phyloP scores from a whole-genome alignment of 2,329 filamentous ascomycete species.

The Xylaria arbuscula region DNA sequence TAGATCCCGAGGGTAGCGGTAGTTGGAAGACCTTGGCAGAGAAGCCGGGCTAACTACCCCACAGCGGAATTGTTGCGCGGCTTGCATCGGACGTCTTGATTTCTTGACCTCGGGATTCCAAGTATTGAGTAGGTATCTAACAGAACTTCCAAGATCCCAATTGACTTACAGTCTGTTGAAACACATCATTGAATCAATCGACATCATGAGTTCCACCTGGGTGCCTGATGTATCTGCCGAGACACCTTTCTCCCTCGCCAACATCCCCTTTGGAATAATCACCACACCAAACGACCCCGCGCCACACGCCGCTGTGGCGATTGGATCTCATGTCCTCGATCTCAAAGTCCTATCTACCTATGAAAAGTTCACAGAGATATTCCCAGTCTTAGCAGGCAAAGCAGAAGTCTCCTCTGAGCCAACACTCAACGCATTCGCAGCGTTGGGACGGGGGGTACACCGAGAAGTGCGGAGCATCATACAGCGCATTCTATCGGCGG shows the following conservation, averaged over 20 bases:
- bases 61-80: conserved; percentile 30
- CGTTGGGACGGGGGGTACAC: conserved; percentile 75
- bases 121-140: background rate
- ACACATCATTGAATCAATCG: background rate
- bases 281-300: conserved; percentile 66
- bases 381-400: conserved; percentile 62
- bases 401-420: conserved; percentile 71
- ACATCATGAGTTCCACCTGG: conserved; percentile 47
- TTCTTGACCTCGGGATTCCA: background rate
- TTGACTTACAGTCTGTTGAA: background rate
- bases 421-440: conserved; percentile 79
- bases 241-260: conserved; percentile 75
- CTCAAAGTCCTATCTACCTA: conserved; percentile 59
- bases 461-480: conserved; percentile 75
- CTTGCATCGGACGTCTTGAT: conserved; percentile 25
- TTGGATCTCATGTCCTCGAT: conserved; percentile 78
- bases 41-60: background rate
- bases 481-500: conserved; percentile 71
- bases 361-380: conserved; percentile 40
- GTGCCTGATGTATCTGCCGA: conserved; percentile 51
- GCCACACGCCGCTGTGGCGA: conserved; percentile 75
- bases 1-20: too few species aligned
- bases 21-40: background rate
- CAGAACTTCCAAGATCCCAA: background rate
- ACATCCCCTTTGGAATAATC: conserved; percentile 87